Evolutionary conservation across 306 rosid species (phyloP).

Genomic region (Abrus precatorius): DNA sequence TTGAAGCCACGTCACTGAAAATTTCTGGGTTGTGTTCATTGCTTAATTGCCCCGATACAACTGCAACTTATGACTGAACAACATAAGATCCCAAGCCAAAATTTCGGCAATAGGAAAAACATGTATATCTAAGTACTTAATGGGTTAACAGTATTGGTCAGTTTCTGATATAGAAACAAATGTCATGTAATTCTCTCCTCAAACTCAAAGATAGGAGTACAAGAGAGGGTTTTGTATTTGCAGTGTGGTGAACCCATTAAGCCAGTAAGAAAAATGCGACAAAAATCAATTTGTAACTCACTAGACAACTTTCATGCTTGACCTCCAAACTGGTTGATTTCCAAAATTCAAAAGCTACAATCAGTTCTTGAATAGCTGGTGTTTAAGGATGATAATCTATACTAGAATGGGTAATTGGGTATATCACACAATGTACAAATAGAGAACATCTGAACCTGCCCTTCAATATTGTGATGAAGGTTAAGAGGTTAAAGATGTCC

Average conservation of each 20-base stretch:
- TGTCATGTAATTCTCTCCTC: background rate
- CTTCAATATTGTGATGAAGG: slow-evolving; percentile 45
- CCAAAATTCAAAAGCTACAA: slow-evolving; percentile 39
- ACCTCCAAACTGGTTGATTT: slow-evolving; percentile 36
- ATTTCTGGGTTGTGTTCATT: background rate
- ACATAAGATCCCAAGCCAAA: slow-evolving; percentile 8
- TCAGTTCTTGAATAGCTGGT: slow-evolving; percentile 38
- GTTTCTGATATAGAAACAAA: background rate
- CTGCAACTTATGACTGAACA: background rate
- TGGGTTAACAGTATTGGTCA: background rate
- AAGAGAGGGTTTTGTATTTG: slow-evolving; percentile 10
- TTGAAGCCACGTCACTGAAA: background rate
- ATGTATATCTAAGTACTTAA: background rate
- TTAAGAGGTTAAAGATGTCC: slow-evolving; percentile 42
- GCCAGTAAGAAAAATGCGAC: slow-evolving; percentile 26
- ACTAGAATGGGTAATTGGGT: slow-evolving; percentile 23
- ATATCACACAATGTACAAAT: slow-evolving; percentile 52
- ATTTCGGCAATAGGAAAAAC: background rate
- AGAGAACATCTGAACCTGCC: slow-evolving; percentile 40
- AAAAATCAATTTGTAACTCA: slow-evolving; percentile 45
- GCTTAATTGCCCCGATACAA: background rate
- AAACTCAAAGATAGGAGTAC: slow-evolving; percentile 10
- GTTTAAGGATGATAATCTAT: slow-evolving; percentile 36
- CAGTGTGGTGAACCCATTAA: slow-evolving; percentile 4
- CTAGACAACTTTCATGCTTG: slow-evolving; percentile 39